Base-by-base conservation (phyloP, 2,329 filamentous ascomycete species). In the Scopulariopsis brevicaulis region DNA sequence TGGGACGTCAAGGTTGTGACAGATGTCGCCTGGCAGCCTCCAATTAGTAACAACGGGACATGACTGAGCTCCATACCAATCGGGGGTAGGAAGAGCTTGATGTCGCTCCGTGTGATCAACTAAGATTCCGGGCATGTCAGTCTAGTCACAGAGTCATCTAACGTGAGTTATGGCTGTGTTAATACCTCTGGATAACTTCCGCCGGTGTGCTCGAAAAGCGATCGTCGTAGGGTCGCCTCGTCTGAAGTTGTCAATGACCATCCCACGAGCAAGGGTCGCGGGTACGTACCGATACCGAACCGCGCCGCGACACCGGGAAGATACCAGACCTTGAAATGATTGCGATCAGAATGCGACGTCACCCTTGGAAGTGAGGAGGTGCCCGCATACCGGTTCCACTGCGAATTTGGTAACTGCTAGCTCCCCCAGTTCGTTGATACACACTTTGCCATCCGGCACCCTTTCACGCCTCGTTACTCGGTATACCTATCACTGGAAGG, bases 321-420 rank as follows among this genome's bases (percentile, higher is more conserved):
- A 73, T 91, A 93, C 89, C 89, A 93, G 15, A 89, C 77, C 76
- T 79, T 61, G 4, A 55, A 24, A 5, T 28, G 20, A 52, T 63
- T 43, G 63, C 52, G 37, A 34, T 22, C 11, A 51, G 24, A 22
- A 4, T 32, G 61, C 25, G 60, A 52, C 43, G 43, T 24, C 11
- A 15, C 28, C 18, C 34, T 14, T 25, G 32, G 12, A 11, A 53
- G n/a, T 50, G 15, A 22, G 20, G 14, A 15, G 54, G 20, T 24
- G 18, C 28, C 24, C 53, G 74, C 82, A 76, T 63, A 90, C 93
- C 25, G 94, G 94, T 71, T 99, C 94, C 22, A 96, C 94, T 3
- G 94, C 94, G 62, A 97, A 90, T 70, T 99, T 99, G 54, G 94
- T 97, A 5, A 97, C 94, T 35, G 88, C 88, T 43, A 97, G 78